Conservation (phyloP, 139 green algal species). For the Picochlorum sp. region DNA sequence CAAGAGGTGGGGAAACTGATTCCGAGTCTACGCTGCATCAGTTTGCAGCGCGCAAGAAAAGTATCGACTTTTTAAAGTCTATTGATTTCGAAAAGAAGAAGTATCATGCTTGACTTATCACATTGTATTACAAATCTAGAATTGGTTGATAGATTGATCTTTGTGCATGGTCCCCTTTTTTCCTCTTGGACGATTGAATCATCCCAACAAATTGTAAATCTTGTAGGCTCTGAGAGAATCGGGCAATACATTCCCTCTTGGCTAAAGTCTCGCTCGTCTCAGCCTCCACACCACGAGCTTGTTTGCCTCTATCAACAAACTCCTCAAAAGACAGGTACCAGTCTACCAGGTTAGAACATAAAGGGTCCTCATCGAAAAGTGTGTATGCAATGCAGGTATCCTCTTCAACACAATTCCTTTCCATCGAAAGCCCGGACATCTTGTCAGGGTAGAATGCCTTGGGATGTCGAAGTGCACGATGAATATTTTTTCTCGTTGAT, state of each 20-base stretch:
- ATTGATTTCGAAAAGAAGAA: not conserved
- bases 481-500: constrained; percentile 23
- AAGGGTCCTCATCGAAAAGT: constrained; percentile 34
- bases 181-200: constrained; percentile 22
- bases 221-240: constrained; percentile 33
- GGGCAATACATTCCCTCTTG: constrained; percentile 12
- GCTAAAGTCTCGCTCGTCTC: not conserved
- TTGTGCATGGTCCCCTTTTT: constrained; percentile 33
- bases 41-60: not conserved
- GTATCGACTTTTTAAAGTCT: not conserved
- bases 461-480: constrained; percentile 23
- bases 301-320: not conserved
- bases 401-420: constrained; percentile 6
- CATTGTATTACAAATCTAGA: not conserved
- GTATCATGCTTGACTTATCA: not conserved
- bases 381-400: constrained; percentile 34
- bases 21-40: too few species aligned
- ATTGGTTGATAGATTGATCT: constrained; percentile 25
- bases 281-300: not conserved
- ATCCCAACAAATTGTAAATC: constrained; percentile 44
- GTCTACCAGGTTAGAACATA: constrained; percentile 32
- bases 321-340: constrained; percentile 36
- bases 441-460: not conserved
- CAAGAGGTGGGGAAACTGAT: not conserved
- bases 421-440: not conserved